Base-by-base conservation (phyloP, 768 basidiomycete genomes). In the Russula vinacea region DNA sequence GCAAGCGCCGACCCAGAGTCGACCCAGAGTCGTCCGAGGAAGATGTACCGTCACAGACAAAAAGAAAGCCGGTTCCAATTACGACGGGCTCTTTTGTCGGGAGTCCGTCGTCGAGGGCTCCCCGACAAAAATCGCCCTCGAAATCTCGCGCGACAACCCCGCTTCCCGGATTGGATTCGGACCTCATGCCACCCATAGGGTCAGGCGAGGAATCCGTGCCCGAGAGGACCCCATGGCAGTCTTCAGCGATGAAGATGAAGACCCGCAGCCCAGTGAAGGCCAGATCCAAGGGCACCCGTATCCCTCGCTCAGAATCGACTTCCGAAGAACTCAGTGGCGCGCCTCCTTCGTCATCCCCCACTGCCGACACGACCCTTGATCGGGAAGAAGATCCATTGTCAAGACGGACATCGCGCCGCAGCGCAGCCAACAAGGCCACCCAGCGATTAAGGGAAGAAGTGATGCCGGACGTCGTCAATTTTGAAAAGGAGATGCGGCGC, bases 401-500 rank as follows among this genome's bases (percentile, higher is more conserved):
- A 32, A 65, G 73, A n/a, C 67, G 69, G 53, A 59, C 64, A n/a
- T 70, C 73, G 37, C 67, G 53, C 73, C 85, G 80, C 69, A 78
- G 75, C 68, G 93, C 79, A 71, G 84, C 77, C 65, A 85, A 71
- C 74, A 83, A 76, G 59, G 84, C 83, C 10, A 77, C 73, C 4
- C 74, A 76, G 56, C 76, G 76, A 47, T 68, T 84, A 54, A 77
- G 76, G 50, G 76, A 81, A 9, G 76, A 77, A 57, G 77, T 93
- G 62, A 92, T 93, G 86, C 91, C 91, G 0, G 92, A 94, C 68
- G 78, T 91, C 3, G 67, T 86, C 45, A 82, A 78, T 62, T 93
- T 80, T 70, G 83, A 92, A 72, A 81, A 82, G 68, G 86, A 93
- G 76, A 78, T 83, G 78, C 82, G 82, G 68, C 68, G 68, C 2